phyloP scores from a whole-genome alignment of 805 yeast genomes.

The Pichia scutulata region DNA sequence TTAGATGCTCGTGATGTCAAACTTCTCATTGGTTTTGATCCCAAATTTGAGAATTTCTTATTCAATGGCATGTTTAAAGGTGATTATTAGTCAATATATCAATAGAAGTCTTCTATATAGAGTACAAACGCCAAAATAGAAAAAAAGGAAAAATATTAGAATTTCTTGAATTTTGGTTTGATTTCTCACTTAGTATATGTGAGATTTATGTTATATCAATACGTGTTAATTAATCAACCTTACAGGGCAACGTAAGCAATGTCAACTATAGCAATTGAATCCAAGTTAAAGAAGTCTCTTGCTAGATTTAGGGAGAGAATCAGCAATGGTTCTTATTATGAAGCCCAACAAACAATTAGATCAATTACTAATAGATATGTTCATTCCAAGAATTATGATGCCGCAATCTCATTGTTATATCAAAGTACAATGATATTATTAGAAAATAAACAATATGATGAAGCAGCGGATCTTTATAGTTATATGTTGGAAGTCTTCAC shows the following conservation, averaged over 20 bases:
- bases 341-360: constrained; percentile 91
- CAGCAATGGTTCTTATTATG: constrained; percentile 72
- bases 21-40: background rate
- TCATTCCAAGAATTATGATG: constrained; percentile 53
- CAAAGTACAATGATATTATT: constrained; percentile 65
- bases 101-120: too few species aligned
- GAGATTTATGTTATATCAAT: background rate
- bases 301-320: constrained; percentile 62
- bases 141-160: too few species aligned
- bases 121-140: background rate
- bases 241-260: background rate
- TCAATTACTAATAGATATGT: constrained; percentile 84
- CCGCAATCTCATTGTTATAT: constrained; percentile 67
- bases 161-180: too few species aligned
- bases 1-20: background rate
- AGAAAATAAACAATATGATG: constrained; percentile 65
- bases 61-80: background rate
- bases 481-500: constrained; percentile 68
- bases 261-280: constrained; percentile 11
- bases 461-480: constrained; percentile 67
- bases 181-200: too few species aligned
- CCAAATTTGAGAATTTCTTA: background rate
- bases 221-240: background rate
- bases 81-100: too few species aligned
- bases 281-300: constrained; percentile 50